Evolutionary conservation across 805 yeast species (phyloP), one percentile per base, ranked within the genome.

Genomic region (Ogataea angusta): DNA sequence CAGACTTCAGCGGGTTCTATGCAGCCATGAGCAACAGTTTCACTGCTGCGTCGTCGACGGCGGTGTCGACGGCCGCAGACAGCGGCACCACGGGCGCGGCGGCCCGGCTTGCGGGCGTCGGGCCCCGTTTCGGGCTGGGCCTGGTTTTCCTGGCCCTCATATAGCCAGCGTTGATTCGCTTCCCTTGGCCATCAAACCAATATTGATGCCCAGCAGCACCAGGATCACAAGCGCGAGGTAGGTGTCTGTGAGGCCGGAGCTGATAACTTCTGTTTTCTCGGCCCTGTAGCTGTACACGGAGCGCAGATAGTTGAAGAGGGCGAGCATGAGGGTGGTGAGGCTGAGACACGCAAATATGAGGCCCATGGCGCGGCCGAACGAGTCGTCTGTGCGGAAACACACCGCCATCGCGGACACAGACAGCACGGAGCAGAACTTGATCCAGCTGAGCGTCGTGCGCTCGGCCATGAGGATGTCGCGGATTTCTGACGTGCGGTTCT

Each of bases 391-490:
- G 38, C 69, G 61, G 53, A 70, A 73, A 47, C 75, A 69, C 5
- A 76, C 64, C 1, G 77, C 76, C 24, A 72, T 62, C 1, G 78
- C 68, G 3, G 75, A 65, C 34, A 76, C 60, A 42, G 69, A 65
- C 14, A 75, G 54, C 9, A 76, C 64, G 5, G 68, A 54, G 2
- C 76, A 56, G 48, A 75, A 72, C 38, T 75, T 60, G 30, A 74
- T 54, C 62, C 76, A 75, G 21, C 75, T 62, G 12, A 76, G 56
- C 14, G 75, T 68, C 2, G 80, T 76, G 25, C 81, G 56, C 49
- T 76, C 82, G 40, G 71, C 68, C 64, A 75, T 78, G 13, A 75
- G 56, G 7, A 72, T 70, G 52, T 76, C 82, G 30, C 82, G 58
- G 1, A 81, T 80, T 51, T 76, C 80, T 2, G 74, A 67, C 3